Base-by-base conservation (phyloP, 1,284 basidiomycete genomes). In the Cutaneotrichosporon dermatis region DNA sequence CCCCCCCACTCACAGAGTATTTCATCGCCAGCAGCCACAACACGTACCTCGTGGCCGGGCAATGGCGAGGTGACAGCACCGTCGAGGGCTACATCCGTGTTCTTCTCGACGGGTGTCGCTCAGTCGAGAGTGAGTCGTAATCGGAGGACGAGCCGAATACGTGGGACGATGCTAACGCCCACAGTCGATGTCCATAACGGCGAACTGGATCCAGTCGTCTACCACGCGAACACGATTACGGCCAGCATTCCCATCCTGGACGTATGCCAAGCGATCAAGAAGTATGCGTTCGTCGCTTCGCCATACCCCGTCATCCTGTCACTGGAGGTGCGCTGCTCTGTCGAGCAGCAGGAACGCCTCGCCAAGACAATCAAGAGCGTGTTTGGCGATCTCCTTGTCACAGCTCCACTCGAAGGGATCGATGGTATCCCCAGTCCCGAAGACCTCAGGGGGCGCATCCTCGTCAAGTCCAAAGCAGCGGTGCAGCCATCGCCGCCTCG, bases 11-110 rank as follows among this genome's bases (percentile, higher is more conserved):
- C 9, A 83, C 86, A 5, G 89, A 96, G 61, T 98, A 98, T 75
- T 96, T 84, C 70, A 88, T 98, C 69, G 93, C 91, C 4, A 90
- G 91, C 13, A 95, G 92, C 37, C 96, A 99, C 73, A 99, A 99
- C 70, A 99, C 96, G 0, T 99, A 99, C 70, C 86, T 99, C 4
- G 87, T 97, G 10, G 94, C 94, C 0, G 86, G 92, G 66, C 96
- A 99, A 73, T 86, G 96, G 59, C 85, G 94, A 8, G 95, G 96
- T 3, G 87, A 89, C 56, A 93, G 90, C 63, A 97, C 95, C 0
- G 87, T 95, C 43, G 95, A 98, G 71, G 95, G 95, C 0, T 99
- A 98, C 73, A 92, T 97, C 62, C 84, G 95, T 0, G 94, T 94
- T 0, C 80, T 99, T 45, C 81, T 96, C 52, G 89, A 90, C 59